Evolutionary conservation across 495 filamentous ascomycete species (phyloP).

Genomic region (Extremus antarcticus): DNA sequence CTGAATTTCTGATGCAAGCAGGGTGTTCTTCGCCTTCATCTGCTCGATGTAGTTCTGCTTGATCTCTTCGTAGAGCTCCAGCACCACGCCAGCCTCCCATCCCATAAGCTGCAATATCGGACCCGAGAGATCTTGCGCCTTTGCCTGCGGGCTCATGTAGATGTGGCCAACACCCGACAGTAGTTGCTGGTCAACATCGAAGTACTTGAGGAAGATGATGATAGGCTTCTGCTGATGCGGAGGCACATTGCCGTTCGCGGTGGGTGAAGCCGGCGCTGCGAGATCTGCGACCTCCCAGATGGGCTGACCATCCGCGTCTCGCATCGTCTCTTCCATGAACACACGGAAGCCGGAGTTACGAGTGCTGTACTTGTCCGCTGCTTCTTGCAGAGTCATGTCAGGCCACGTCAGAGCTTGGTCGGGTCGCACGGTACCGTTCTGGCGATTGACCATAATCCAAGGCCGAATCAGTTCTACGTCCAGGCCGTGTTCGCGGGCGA

Average conservation of each 20-base stretch:
- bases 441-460: constrained; percentile 96
- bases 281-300: constrained; percentile 48
- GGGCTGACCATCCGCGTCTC: constrained; percentile 53
- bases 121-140: constrained; percentile 73
- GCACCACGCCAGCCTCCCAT: constrained; percentile 55
- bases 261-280: constrained; percentile 19
- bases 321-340: constrained; percentile 66
- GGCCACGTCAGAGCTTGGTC: constrained; percentile 71
- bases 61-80: constrained; percentile 85
- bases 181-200: constrained; percentile 64
- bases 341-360: constrained; percentile 66
- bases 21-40: constrained; percentile 80
- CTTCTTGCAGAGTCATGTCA: constrained; percentile 74
- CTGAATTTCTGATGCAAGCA: constrained; percentile 86
- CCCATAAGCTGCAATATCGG: constrained; percentile 73
- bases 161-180: constrained; percentile 67
- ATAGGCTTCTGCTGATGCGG: constrained; percentile 42
- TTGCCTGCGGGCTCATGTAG: constrained; percentile 78
- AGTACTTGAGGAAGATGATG: constrained; percentile 85
- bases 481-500: constrained; percentile 57
- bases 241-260: constrained; percentile 11
- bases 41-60: constrained; percentile 93
- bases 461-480: constrained; percentile 59
- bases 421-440: constrained; percentile 91
- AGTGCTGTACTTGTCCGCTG: constrained; percentile 54